phyloP scores from a whole-genome alignment of 2,329 filamentous ascomycete genomes.

The Apiospora sp. region DNA sequence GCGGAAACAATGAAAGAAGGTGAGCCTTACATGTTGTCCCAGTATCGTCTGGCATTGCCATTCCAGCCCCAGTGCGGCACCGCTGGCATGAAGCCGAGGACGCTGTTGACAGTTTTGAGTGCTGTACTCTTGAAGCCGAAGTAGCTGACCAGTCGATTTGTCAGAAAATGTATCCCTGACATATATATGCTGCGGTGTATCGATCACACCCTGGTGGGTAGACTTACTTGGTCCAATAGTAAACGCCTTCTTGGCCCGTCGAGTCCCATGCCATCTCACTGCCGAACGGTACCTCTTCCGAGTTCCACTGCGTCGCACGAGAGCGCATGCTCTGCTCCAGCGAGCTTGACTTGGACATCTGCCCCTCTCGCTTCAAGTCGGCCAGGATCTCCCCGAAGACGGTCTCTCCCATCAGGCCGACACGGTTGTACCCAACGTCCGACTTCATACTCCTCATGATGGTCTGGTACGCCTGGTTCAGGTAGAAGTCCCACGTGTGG shows the following conservation, averaged over 20 bases:
- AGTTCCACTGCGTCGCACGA: slow-evolving; percentile 59
- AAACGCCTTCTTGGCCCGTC: slow-evolving; percentile 68
- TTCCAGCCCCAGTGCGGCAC: slow-evolving; percentile 70
- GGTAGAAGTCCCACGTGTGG: slow-evolving; percentile 61
- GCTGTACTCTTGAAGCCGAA: slow-evolving; percentile 56
- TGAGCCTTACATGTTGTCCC: slow-evolving; percentile 59
- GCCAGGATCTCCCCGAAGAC: slow-evolving; percentile 61
- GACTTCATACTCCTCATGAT: slow-evolving; percentile 48
- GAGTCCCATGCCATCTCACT: slow-evolving; percentile 71
- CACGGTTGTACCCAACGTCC: slow-evolving; percentile 52
- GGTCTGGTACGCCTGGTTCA: slow-evolving; percentile 61
- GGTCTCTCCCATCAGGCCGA: slow-evolving; percentile 67
- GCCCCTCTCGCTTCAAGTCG: slow-evolving; percentile 58
- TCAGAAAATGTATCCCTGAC: background rate
- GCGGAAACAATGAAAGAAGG: background rate
- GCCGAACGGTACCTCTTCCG: slow-evolving; percentile 60
- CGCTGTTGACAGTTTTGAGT: slow-evolving; percentile 59
- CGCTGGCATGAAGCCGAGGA: slow-evolving; percentile 64
- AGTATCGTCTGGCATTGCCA: slow-evolving; percentile 65
- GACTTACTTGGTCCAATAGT: slow-evolving; percentile 61
- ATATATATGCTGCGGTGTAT: background rate
- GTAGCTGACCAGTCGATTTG: slow-evolving; percentile 42
- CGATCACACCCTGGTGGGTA: background rate
- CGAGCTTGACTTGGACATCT: slow-evolving; percentile 46
- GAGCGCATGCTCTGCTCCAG: slow-evolving; percentile 56